Evolutionary conservation across 495 filamentous ascomycete genomes (phyloP).

Genomic region (Aspergillus diversus): DNA sequence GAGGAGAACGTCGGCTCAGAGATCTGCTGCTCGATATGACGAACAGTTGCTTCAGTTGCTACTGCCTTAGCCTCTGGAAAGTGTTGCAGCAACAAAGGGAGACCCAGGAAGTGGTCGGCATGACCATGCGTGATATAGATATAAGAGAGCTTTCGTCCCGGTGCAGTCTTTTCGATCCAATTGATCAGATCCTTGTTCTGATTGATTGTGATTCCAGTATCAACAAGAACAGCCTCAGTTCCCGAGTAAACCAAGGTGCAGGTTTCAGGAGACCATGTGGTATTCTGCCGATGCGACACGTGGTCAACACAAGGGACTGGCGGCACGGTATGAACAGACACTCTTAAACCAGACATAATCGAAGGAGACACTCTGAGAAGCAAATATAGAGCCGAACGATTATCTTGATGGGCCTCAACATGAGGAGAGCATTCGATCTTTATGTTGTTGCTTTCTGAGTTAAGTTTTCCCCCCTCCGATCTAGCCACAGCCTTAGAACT

Average conservation of each 20-base stretch:
- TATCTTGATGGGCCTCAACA: no score
- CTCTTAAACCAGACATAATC: no score
- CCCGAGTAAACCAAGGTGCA: constrained; percentile 31
- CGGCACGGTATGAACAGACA: no score
- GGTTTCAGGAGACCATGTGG: no score
- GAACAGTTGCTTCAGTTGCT: constrained; percentile 32
- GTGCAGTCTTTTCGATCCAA: constrained; percentile 32
- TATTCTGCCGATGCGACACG: no score
- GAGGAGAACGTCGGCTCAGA: constrained; percentile 3
- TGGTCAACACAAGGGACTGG: no score
- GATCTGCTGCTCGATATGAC: constrained; percentile 35
- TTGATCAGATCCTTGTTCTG: constrained; percentile 24
- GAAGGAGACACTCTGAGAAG: no score
- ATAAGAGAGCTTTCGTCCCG: constrained; percentile 31
- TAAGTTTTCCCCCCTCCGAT: no score
- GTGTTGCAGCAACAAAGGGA: constrained; percentile 26
- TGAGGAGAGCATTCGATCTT: no score
- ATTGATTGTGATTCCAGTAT: constrained; percentile 29
- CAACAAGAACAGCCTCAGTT: constrained; percentile 36
- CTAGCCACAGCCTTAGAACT: no score
- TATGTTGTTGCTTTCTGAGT: no score
- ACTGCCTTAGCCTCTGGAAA: constrained; percentile 30
- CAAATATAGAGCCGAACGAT: no score
- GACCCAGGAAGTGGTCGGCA: constrained; percentile 46
- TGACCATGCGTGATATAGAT: constrained; percentile 52